Evolutionary conservation across 352 stramenopile genomes (phyloP).

Genomic region (Phytophthora multivora): DNA sequence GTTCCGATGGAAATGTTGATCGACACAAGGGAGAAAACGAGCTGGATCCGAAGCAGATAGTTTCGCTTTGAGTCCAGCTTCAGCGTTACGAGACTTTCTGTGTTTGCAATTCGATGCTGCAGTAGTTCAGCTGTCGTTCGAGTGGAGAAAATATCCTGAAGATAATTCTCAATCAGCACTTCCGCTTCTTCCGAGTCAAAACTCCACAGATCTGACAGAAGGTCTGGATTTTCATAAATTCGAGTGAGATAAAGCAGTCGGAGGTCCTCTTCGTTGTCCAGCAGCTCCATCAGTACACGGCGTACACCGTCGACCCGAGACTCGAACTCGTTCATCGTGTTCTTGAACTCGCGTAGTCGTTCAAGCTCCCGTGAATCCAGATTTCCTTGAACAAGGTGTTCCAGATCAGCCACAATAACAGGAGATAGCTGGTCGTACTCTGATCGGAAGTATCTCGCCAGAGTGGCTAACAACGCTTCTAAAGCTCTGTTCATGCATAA

Average conservation of each 20-base stretch:
- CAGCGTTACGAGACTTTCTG: conserved; percentile 68
- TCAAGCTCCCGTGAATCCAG: conserved; percentile 51
- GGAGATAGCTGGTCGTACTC: conserved; percentile 47
- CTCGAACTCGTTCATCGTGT: conserved; percentile 66
- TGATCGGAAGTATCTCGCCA: conserved; percentile 44
- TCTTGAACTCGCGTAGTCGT: conserved; percentile 59
- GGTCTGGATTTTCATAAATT: conserved; percentile 49
- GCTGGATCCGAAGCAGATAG: conserved; percentile 48
- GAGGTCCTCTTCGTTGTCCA: conserved; percentile 69
- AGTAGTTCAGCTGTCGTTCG: conserved; percentile 62
- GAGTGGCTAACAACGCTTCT: conserved; percentile 49
- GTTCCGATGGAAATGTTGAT: conserved; percentile 42
- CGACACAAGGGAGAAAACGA: conserved; percentile 39
- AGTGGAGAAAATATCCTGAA: conserved; percentile 78
- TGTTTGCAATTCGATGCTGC: conserved; percentile 70
- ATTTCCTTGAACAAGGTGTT: conserved; percentile 45
- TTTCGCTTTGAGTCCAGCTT: conserved; percentile 77
- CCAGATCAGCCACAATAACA: conserved; percentile 42
- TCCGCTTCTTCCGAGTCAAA: conserved; percentile 74
- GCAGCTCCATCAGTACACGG: conserved; percentile 53
- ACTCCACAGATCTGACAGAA: conserved; percentile 51
- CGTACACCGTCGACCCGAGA: conserved; percentile 57
- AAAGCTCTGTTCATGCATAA: conserved; percentile 15
- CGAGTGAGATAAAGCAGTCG: conserved; percentile 62
- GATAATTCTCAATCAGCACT: conserved; percentile 66